Percentiles rank a stretch among this genome's conserved stretches.
Conservation (phyloP, 805 yeast genomes). For the Lipomyces anomalus region DNA sequence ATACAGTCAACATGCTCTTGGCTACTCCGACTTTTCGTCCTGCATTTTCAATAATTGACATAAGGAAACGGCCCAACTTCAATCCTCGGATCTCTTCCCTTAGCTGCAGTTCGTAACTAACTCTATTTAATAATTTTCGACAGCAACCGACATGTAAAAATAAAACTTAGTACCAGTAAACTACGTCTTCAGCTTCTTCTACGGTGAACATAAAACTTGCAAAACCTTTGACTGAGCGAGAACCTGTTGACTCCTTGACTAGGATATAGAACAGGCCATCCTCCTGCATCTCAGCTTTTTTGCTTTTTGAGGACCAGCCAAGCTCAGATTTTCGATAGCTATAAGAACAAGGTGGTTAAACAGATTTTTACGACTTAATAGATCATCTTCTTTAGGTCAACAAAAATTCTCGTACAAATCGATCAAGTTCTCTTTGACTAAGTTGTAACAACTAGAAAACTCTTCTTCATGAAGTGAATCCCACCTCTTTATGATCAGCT, state of each 20-base stretch:
- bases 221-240: constrained; percentile 19
- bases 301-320: constrained; percentile 21
- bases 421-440: constrained; percentile 19
- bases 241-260: constrained; percentile 20
- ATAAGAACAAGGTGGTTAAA: neutral
- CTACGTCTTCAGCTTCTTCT: constrained; percentile 21
- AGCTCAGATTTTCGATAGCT: constrained; percentile 17
- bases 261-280: constrained; percentile 20
- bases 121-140: neutral
- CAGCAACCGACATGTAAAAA: neutral
- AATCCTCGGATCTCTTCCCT: constrained; percentile 2
- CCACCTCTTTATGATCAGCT: constrained; percentile 4
- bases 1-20: constrained; percentile 25
- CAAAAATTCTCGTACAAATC: constrained; percentile 13
- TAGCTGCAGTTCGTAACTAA: constrained; percentile 24
- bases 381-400: neutral
- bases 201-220: constrained; percentile 23
- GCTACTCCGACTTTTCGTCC: constrained; percentile 8
- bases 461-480: constrained; percentile 9
- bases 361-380: neutral
- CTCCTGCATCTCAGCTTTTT: constrained; percentile 23
- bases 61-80: constrained; percentile 18
- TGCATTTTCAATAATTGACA: constrained; percentile 11
- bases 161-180: constrained; percentile 15
- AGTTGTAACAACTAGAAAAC: constrained; percentile 15